Evolutionary conservation across 805 yeast species (phyloP), one percentile per base, ranked within the genome.

Genomic region (Hanseniaspora meyeri): DNA sequence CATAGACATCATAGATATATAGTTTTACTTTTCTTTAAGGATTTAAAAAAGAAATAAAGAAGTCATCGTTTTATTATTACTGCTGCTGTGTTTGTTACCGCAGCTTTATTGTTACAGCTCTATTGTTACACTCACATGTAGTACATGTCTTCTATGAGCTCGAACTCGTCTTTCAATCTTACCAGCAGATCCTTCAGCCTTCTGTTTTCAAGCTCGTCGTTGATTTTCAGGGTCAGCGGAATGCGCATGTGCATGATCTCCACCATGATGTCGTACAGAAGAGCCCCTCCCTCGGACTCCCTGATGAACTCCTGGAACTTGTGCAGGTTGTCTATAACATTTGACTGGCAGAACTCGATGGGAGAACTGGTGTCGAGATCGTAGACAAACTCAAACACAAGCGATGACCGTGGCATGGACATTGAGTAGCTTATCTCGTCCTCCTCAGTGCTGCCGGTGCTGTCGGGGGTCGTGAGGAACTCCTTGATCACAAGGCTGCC

Each of bases 131-230:
- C 6, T 43, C 31, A 57, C 45, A 51, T 45, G 37, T 57, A 57
- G 19, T 57, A 57, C 61, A 64, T 55, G 46, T 64, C 66, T n/a
- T 62, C 64, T 37, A 65, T 59, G 39, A 65, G 61, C 51, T 65
- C 67, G 51, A 62, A 65, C 55, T 65, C 67, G 49, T 65, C 68
- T 37, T 61, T 61, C 16, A 65, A 62, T 40, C 68, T 60, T 48
- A 64, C 63, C n/a, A 65, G 31, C 17, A 62, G 59, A 53, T 65
- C 68, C 31, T 59, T 59, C 42, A 65, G 61, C 16, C 55, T 56
- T 38, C 62, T 60, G 10, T 60, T 60, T 42, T 65, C 63, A 20
- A 20, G 36, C 10, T 52, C 38, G 42, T 61, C 60, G 27, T 50
- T 51, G 31, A 65, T 57, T 40, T 56, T 58, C 43, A 65, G 51